Evolutionary conservation across 345 rosid genomes (phyloP).

Genomic region (Moringa oleifera): DNA sequence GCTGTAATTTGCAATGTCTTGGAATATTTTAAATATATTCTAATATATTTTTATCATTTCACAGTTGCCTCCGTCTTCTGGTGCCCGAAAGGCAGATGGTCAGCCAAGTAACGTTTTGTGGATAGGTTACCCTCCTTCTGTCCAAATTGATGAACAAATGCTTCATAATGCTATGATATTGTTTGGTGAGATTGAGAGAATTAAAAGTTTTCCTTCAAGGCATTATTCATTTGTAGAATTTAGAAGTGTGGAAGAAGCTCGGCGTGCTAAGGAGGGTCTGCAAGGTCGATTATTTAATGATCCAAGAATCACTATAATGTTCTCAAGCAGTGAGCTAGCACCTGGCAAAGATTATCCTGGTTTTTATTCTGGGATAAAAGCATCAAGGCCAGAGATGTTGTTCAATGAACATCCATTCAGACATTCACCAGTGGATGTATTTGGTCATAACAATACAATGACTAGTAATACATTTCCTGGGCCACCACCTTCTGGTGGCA

Average conservation of each 20-base stretch:
- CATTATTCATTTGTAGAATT: conserved; percentile 91
- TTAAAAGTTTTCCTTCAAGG: conserved; percentile 70
- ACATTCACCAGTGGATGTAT: conserved; percentile 37
- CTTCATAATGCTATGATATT: conserved; percentile 97
- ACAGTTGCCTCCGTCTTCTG: conserved; percentile 50
- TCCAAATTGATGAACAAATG: conserved; percentile 87
- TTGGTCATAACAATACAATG: conserved; percentile 40
- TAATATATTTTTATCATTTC: conserved; percentile 10
- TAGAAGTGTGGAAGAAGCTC: conserved; percentile 93
- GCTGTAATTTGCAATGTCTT: conserved; percentile 4
- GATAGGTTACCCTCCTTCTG: conserved; percentile 94
- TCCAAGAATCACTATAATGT: conserved; percentile 86
- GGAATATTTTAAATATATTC: conserved; percentile 9
- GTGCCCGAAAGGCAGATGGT: conserved; percentile 47
- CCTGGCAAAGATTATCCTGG: conserved; percentile 52
- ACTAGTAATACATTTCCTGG: conserved; percentile 29
- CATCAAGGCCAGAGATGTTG: conserved; percentile 47
- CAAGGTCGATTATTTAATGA: conserved; percentile 91
- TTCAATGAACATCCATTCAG: conserved; percentile 41
- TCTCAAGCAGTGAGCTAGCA: conserved; percentile 58
- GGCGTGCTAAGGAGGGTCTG: conserved; percentile 89
- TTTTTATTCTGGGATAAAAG: conserved; percentile 49
- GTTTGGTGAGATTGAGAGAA: conserved; percentile 95
- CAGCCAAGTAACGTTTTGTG: conserved; percentile 82
- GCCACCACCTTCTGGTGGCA: conserved; percentile 26